Base-by-base conservation (phyloP, 495 filamentous ascomycete species). In the Staphylotrichum longicolle region DNA sequence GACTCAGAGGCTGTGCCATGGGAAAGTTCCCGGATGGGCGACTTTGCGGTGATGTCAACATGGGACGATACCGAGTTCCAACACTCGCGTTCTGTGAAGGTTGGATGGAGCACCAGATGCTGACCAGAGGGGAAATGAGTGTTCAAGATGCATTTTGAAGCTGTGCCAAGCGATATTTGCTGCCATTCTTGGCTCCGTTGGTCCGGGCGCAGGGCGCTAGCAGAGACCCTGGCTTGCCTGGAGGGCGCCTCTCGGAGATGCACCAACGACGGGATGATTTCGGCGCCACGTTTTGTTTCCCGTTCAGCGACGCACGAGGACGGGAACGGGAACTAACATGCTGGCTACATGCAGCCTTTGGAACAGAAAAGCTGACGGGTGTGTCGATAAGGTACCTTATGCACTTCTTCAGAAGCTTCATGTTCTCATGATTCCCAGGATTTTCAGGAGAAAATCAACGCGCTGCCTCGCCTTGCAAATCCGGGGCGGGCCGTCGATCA, bases 401-500 rank as follows among this genome's bases (percentile, higher is more conserved):
- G 20, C 20, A 27, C 20, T 27, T 27, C 20, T 27, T 27, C 20
- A 27, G 20, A 27, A 27, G 20, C 20, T 27, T n/a, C n/a, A n/a
- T n/a, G n/a, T n/a, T 27, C 20, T 27, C 20, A 27, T 27, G 20
- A 27, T 27, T 27, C 20, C 20, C 1, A 27, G 20, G 20, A 27
- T 27, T 12, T 34, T 33, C 46, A 10, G 10, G 45, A 30, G 3
- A 30, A 30, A 30, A 42, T 3, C 9, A 12, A 9, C 7, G 9
- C 40, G 46, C 8, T 2, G 15, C 15, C 7, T 30, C 20, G 7
- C 30, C 39, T 8, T 41, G 45, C 14, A 41, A 42, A 41, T 58
- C 46, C 56, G 56, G 56, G 7, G 56, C 56, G 56, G 56, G 35
- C 56, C 56, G 56, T 58, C 56, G 56, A 58, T 58, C 56, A 5